phyloP scores from a whole-genome alignment of 257 asterid species.

The Catharanthus roseus region DNA sequence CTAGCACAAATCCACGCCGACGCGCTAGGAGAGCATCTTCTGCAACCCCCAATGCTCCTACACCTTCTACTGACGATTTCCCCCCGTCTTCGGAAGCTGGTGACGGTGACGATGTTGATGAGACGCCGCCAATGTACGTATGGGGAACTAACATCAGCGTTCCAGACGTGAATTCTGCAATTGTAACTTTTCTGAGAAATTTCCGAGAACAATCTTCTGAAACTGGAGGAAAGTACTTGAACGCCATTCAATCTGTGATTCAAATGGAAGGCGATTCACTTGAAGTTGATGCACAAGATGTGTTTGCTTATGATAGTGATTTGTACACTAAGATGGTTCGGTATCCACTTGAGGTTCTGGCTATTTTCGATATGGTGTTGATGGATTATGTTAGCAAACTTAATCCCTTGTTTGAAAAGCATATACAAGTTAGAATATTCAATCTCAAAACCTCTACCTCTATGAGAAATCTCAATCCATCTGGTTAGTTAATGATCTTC shows the following conservation, averaged over 20 bases:
- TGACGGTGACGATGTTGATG: constrained; percentile 52
- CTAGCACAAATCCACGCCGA: constrained; percentile 41
- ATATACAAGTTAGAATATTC: constrained; percentile 85
- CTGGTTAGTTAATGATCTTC: constrained; percentile 51
- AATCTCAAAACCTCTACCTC: constrained; percentile 73
- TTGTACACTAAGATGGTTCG: constrained; percentile 86
- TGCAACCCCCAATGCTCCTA: constrained; percentile 47
- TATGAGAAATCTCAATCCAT: constrained; percentile 89
- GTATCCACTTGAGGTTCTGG: constrained; percentile 92
- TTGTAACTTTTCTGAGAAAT: constrained; percentile 75
- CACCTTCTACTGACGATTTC: constrained; percentile 59
- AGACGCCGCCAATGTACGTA: constrained; percentile 76
- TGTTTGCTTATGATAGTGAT: constrained; percentile 68
- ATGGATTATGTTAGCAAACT: constrained; percentile 82
- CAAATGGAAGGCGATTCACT: constrained; percentile 95
- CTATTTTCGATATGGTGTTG: constrained; percentile 85
- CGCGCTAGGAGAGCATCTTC: constrained; percentile 43
- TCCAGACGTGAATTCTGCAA: constrained; percentile 80
- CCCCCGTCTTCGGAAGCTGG: constrained; percentile 77
- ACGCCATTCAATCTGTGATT: constrained; percentile 56
- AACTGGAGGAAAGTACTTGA: constrained; percentile 82
- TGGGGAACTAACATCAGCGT: constrained; percentile 98
- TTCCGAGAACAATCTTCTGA: constrained; percentile 63
- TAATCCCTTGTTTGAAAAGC: constrained; percentile 80
- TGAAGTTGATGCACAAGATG: constrained; percentile 84